A percentile compares a stretch with the other conserved stretches of the same genome.
Evolutionary conservation across 768 basidiomycete genomes (phyloP).

Genomic region (Naematelia aurantialba): DNA sequence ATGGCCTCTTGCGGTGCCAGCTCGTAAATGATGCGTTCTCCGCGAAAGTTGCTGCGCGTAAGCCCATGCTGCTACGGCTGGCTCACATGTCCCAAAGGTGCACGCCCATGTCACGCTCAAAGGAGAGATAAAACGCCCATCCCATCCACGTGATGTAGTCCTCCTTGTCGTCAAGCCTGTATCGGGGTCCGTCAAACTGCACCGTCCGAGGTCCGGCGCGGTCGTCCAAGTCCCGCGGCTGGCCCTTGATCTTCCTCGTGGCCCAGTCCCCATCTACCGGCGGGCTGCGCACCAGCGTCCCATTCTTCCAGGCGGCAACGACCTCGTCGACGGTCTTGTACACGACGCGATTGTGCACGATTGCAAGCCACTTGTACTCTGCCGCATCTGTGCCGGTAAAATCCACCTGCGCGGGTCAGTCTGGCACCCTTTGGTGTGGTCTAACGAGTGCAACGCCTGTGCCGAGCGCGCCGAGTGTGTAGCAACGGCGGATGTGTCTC

Average conservation of each 20-base stretch:
- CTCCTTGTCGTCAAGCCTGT: slow-evolving; percentile 57
- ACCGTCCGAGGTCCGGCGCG: slow-evolving; percentile 65
- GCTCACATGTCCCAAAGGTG: slow-evolving; percentile 27
- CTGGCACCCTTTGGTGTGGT: slow-evolving; percentile 52
- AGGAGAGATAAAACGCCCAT: slow-evolving; percentile 53
- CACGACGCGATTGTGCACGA: slow-evolving; percentile 62
- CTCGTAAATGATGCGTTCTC: slow-evolving; percentile 64
- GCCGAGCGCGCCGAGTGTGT: too few relatives aligned
- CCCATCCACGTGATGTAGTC: slow-evolving; percentile 62
- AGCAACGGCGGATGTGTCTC: too few relatives aligned
- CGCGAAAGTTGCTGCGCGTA: slow-evolving; percentile 52
- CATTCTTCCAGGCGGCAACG: slow-evolving; percentile 57
- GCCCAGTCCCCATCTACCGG: slow-evolving; percentile 49
- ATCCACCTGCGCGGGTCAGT: slow-evolving; percentile 53
- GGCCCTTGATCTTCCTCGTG: slow-evolving; percentile 53
- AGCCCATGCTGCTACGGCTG: slow-evolving; percentile 46
- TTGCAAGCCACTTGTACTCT: slow-evolving; percentile 58
- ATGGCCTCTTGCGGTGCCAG: slow-evolving; percentile 62
- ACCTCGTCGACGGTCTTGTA: slow-evolving; percentile 58
- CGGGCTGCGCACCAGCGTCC: slow-evolving; percentile 55
- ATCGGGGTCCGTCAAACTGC: slow-evolving; percentile 59
- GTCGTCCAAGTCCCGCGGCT: slow-evolving; percentile 60
- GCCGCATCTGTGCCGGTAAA: slow-evolving; percentile 57
- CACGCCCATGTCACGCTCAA: slow-evolving; percentile 62
- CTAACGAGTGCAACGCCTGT: too few relatives aligned